A percentile compares a stretch with the other conserved stretches of the same genome.
Evolutionary conservation across 495 filamentous ascomycete species (phyloP).

Genomic region (Chaetomium fimeti): DNA sequence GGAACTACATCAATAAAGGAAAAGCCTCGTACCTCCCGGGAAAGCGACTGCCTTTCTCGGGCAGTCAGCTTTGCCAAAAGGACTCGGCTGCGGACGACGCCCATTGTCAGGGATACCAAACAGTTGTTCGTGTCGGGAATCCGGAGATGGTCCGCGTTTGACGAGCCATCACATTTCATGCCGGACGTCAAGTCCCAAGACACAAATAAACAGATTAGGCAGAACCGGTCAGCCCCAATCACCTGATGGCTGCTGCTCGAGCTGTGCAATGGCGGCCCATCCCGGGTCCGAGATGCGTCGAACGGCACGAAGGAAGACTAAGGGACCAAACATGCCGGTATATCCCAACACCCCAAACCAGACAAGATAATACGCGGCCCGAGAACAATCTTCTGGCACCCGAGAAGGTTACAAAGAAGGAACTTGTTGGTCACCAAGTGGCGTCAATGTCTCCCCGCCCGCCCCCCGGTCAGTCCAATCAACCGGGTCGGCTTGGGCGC

Average conservation of each 20-base stretch:
- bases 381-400: neutral
- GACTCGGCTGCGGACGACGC: neutral
- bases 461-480: slow-evolving; percentile 9
- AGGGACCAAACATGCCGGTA: neutral
- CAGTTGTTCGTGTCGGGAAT: neutral
- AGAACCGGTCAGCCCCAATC: neutral
- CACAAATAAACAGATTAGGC: slow-evolving; percentile 11
- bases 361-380: neutral
- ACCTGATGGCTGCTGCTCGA: slow-evolving; percentile 6
- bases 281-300: slow-evolving; percentile 9
- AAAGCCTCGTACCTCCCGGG: neutral
- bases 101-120: neutral
- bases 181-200: slow-evolving; percentile 1
- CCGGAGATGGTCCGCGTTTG: neutral
- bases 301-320: neutral
- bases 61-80: neutral
- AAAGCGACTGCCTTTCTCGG: neutral
- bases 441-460: neutral
- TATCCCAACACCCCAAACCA: neutral
- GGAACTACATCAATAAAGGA: neutral
- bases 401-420: neutral
- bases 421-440: slow-evolving; percentile 3
- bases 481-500: slow-evolving; percentile 1
- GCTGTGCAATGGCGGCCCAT: slow-evolving; percentile 14
- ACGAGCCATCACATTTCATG: slow-evolving; percentile 13